Conservation (phyloP, 495 filamentous ascomycete species). For the Aspergillus campestris region DNA sequence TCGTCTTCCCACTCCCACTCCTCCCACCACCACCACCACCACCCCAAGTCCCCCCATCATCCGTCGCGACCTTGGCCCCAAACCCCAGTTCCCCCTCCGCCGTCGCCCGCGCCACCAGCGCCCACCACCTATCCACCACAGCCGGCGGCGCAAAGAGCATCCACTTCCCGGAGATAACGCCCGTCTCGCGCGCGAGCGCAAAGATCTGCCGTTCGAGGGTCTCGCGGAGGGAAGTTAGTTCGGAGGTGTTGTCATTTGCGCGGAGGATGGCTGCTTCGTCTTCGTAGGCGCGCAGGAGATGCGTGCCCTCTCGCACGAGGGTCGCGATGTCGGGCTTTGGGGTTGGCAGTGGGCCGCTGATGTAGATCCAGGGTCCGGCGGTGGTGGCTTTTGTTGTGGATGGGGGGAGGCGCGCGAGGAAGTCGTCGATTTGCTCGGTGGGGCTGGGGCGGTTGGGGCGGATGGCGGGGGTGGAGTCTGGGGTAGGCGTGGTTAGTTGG, state of each 20-base stretch:
- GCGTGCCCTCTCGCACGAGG: conserved; percentile 35
- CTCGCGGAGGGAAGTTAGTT: conserved; percentile 42
- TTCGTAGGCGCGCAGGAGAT: conserved; percentile 35
- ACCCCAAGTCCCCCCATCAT: conserved; percentile 25
- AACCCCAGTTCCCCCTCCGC: conserved; percentile 56
- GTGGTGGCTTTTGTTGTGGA: conserved; percentile 37
- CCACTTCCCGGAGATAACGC: conserved; percentile 69
- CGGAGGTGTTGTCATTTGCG: too few relatives aligned
- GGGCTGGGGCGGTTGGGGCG: conserved; percentile 28
- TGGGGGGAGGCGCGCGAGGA: conserved; percentile 59
- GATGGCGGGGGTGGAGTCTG: conserved; percentile 10
- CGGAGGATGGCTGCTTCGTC: conserved; percentile 4
- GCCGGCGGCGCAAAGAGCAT: conserved; percentile 61
- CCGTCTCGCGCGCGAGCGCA: conserved; percentile 44
- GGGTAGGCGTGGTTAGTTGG: too few relatives aligned
- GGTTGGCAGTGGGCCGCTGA: conserved; percentile 43
- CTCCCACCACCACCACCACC: conserved; percentile 8
- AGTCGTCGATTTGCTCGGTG: conserved; percentile 51
- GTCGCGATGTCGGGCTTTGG: conserved; percentile 23
- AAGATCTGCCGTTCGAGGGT: conserved; percentile 46
- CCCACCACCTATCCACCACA: conserved; percentile 58
- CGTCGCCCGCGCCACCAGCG: conserved; percentile 51
- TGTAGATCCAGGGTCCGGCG: conserved; percentile 57
- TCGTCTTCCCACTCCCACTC: conserved; percentile 16
- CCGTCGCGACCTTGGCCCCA: conserved; percentile 59